A percentile compares a stretch with the other conserved stretches of the same genome.
Conservation (phyloP, 331 rosid genomes). For the Cydonia oblonga region DNA sequence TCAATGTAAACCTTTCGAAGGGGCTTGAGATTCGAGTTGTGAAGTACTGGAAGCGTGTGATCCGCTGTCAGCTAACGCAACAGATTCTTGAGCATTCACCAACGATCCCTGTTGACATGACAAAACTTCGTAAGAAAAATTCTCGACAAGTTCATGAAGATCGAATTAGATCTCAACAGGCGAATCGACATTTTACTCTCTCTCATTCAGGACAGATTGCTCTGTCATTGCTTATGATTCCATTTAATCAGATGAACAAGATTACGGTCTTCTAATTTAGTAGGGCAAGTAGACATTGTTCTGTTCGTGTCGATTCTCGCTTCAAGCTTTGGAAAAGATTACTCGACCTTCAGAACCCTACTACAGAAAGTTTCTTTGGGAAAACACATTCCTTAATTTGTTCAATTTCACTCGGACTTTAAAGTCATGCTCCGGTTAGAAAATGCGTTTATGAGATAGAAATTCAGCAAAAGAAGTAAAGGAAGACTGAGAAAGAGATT, state of each 20-base stretch:
- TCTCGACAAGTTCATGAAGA: neutral
- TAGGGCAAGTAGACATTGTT: too few relatives aligned
- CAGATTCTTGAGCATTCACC: constrained; percentile 36
- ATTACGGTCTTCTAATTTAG: neutral
- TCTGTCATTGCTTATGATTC: too few relatives aligned
- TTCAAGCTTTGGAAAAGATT: neutral
- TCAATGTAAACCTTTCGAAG: constrained; percentile 48
- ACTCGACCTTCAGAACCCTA: neutral
- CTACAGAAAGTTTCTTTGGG: neutral
- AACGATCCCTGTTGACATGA: constrained; percentile 43
- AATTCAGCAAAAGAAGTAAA: too few relatives aligned
- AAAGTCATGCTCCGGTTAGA: neutral
- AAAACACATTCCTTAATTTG: neutral
- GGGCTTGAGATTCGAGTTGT: constrained; percentile 34
- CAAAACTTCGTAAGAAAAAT: neutral
- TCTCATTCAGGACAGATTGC: too few relatives aligned
- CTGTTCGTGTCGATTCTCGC: too few relatives aligned
- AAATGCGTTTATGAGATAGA: too few relatives aligned
- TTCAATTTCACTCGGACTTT: neutral
- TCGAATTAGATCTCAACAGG: neutral
- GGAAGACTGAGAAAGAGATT: too few relatives aligned
- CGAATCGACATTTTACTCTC: neutral
- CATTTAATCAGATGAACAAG: neutral
- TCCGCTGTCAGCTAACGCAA: constrained; percentile 38
- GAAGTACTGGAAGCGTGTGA: constrained; percentile 44